Conservation (phyloP, 2,329 filamentous ascomycete species). For the Diatrype stigma region DNA sequence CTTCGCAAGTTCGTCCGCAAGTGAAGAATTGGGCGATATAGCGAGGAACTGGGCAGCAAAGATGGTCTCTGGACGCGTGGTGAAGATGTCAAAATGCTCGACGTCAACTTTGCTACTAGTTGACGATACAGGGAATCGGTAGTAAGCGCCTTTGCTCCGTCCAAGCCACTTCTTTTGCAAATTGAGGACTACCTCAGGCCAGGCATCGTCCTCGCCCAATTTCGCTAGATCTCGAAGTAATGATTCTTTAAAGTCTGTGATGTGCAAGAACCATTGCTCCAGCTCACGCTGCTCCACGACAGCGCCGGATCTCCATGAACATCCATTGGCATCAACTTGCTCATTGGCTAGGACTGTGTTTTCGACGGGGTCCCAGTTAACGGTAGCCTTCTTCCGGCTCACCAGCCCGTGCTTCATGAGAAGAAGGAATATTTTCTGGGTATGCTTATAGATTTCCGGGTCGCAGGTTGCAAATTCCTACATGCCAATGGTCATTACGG, state of each 20-base stretch:
- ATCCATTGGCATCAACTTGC: slow-evolving; percentile 82
- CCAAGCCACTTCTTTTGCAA: slow-evolving; percentile 91
- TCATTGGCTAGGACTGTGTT: slow-evolving; percentile 89
- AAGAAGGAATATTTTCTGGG: slow-evolving; percentile 78
- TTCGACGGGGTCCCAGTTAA: slow-evolving; percentile 89
- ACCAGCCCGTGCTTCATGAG: slow-evolving; percentile 71
- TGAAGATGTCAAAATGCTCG: slow-evolving; percentile 67
- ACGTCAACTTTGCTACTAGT: slow-evolving; percentile 30
- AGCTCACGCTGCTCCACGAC: slow-evolving; percentile 74
- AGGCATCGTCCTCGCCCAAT: slow-evolving; percentile 59
- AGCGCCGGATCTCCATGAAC: slow-evolving; percentile 82
- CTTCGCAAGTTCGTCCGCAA: slow-evolving; percentile 59
- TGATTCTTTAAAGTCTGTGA: slow-evolving; percentile 71
- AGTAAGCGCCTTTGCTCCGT: slow-evolving; percentile 66
- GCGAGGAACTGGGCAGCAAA: slow-evolving; percentile 83
- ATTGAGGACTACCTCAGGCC: slow-evolving; percentile 77
- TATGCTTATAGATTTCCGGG: slow-evolving; percentile 84
- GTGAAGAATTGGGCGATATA: slow-evolving; percentile 67
- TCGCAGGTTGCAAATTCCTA: slow-evolving; percentile 83
- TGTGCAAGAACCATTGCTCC: slow-evolving; percentile 87
- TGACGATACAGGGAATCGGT: slow-evolving; percentile 63
- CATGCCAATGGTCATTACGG: slow-evolving; percentile 8
- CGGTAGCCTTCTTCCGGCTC: slow-evolving; percentile 76
- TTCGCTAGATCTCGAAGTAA: slow-evolving; percentile 67
- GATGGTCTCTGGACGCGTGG: slow-evolving; percentile 81